phyloP scores from a whole-genome alignment of 2,329 filamentous ascomycete species.

The Raffaelea ambrosiae region DNA sequence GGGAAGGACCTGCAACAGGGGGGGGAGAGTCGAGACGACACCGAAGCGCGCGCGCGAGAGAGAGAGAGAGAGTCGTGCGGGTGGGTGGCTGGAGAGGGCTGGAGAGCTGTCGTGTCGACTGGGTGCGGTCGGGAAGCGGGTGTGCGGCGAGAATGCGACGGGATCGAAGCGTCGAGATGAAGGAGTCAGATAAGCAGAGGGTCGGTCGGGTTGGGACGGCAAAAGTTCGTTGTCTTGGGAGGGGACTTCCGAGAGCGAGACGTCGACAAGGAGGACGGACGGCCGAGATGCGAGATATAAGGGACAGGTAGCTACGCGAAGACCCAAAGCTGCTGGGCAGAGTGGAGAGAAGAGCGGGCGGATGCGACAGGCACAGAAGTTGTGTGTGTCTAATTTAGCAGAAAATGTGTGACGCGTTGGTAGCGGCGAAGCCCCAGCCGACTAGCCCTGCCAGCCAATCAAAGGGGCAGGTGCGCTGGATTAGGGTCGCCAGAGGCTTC shows the following conservation, averaged over 20 bases:
- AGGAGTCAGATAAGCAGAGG: conserved; percentile 49
- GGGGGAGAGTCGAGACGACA: conserved; percentile 5
- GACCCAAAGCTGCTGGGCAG: too few relatives aligned
- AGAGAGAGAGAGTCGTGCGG: too few relatives aligned
- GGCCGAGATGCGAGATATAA: too few relatives aligned
- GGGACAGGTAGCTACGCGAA: too few relatives aligned
- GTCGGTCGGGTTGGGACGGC: too few relatives aligned
- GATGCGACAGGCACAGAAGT: neutral
- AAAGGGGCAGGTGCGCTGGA: conserved; percentile 12
- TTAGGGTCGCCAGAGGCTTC: conserved; percentile 7
- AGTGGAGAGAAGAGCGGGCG: too few relatives aligned
- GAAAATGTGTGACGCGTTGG: conserved; percentile 4
- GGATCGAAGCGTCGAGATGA: conserved; percentile 28
- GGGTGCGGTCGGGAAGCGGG: neutral
- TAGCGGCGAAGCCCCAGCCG: neutral
- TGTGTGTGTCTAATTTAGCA: neutral
- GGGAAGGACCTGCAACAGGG: conserved; percentile 15
- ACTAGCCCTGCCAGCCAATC: conserved; percentile 11
- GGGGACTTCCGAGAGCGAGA: too few relatives aligned
- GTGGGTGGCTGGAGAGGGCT: too few relatives aligned
- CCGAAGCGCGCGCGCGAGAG: too few relatives aligned
- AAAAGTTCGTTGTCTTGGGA: too few relatives aligned
- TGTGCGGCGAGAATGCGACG: neutral
- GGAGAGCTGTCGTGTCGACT: too few relatives aligned
- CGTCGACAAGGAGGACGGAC: too few relatives aligned